A percentile compares a stretch with the other conserved stretches of the same genome.
phyloP scores from a whole-genome alignment of 306 rosid genomes.

The Cicer bijugum region DNA sequence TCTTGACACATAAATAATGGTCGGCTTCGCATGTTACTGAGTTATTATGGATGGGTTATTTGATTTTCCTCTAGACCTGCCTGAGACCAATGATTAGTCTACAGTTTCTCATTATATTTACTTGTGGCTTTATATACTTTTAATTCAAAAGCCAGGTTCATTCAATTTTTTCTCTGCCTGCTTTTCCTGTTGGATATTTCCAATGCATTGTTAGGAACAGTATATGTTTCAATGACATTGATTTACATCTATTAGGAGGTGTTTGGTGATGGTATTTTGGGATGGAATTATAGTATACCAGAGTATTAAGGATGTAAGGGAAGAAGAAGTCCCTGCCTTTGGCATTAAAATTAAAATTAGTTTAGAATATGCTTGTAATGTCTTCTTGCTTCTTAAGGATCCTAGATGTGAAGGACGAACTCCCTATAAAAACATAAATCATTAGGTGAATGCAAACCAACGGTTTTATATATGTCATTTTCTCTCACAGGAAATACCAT shows the following conservation, averaged over 20 bases:
- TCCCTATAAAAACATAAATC: not conserved
- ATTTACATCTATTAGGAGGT: constrained; percentile 7
- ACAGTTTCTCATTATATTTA: not conserved
- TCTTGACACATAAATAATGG: not conserved
- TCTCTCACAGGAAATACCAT: not conserved
- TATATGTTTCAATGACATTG: constrained; percentile 31
- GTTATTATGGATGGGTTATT: constrained; percentile 25
- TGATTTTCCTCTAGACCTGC: not conserved
- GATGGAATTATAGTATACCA: not conserved
- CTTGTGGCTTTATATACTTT: constrained; percentile 8
- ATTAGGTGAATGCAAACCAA: not conserved
- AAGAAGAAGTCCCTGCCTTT: not conserved
- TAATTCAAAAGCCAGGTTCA: not conserved
- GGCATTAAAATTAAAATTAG: not conserved
- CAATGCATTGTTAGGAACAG: not conserved
- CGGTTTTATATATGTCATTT: not conserved
- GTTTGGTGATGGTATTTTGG: too few species aligned
- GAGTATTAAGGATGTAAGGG: constrained; percentile 1
- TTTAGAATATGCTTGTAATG: constrained; percentile 17
- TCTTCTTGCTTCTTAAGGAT: not conserved
- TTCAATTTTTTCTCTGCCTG: not conserved
- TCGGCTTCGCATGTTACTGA: constrained; percentile 7
- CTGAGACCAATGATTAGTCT: not conserved
- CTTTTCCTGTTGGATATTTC: not conserved
- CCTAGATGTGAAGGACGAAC: not conserved